Conservation (phyloP, 192 early-diverging fungal species). For the Coemansia sp. region DNA sequence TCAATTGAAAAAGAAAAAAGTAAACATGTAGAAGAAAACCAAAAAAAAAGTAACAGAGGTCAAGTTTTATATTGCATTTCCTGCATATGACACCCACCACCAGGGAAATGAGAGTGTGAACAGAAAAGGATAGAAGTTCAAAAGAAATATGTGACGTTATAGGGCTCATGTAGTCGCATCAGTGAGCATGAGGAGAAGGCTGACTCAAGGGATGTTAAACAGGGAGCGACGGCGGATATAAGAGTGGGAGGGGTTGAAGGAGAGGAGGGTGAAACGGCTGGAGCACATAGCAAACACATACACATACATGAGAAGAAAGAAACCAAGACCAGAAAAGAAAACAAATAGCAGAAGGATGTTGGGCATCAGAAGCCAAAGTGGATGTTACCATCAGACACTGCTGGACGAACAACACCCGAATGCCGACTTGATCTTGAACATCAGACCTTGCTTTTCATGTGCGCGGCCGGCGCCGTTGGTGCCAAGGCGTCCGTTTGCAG, state of each 20-base stretch:
- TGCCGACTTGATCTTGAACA: slow-evolving; percentile 55
- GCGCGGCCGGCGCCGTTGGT: slow-evolving; percentile 16
- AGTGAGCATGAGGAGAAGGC: not conserved
- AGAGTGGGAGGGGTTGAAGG: slow-evolving; percentile 2
- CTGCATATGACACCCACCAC: slow-evolving; percentile 3
- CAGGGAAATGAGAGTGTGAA: not conserved
- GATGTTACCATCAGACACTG: slow-evolving; percentile 19
- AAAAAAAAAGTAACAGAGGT: slow-evolving; percentile 1
- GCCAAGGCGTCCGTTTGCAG: slow-evolving; percentile 14
- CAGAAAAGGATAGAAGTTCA: not conserved
- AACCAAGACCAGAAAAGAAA: not conserved
- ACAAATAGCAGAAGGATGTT: not conserved
- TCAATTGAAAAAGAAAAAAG: slow-evolving; percentile 1
- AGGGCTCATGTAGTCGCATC: not conserved
- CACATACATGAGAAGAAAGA: slow-evolving; percentile 3
- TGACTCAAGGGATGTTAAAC: not conserved
- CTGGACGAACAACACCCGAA: slow-evolving; percentile 50
- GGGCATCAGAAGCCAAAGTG: not conserved
- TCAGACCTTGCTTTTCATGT: slow-evolving; percentile 50
- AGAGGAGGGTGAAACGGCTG: slow-evolving; percentile 2
- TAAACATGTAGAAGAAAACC: slow-evolving; percentile 4
- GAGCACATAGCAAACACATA: slow-evolving; percentile 15
- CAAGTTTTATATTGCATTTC: not conserved
- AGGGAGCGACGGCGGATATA: not conserved
- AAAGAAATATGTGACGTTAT: not conserved